A percentile compares a stretch with the other conserved stretches of the same genome.
Evolutionary conservation across 2,329 filamentous ascomycete species (phyloP).

Genomic region (Diaporthe humulicola): DNA sequence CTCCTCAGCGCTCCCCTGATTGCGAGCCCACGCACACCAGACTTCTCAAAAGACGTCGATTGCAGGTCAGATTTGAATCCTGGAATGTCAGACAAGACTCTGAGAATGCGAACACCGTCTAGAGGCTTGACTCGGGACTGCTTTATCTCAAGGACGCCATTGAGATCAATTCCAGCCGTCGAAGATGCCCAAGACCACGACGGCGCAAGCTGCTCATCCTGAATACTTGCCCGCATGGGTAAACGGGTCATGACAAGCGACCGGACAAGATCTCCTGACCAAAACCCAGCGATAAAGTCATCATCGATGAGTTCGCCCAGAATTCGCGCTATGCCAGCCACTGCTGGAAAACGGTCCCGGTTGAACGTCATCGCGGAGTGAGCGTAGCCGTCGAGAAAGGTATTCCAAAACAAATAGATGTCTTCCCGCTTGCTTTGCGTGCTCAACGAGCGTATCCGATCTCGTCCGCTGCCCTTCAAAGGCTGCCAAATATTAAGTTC

Average conservation of each 20-base stretch:
- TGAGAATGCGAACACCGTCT: not conserved
- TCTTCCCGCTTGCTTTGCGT: not conserved
- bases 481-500: not conserved
- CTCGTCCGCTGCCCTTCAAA: no score
- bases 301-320: not conserved
- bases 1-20: not conserved
- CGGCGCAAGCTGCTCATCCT: not conserved
- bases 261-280: not conserved
- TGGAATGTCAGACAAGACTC: not conserved
- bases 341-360: not conserved
- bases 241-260: not conserved
- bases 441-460: not conserved
- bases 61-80: constrained; percentile 7
- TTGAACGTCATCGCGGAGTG: not conserved
- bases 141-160: rapidly evolving
- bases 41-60: not conserved
- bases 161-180: not conserved
- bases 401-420: not conserved
- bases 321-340: not conserved
- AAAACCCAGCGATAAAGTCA: not conserved
- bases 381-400: not conserved
- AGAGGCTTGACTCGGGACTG: not conserved
- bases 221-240: not conserved
- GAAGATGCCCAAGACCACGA: constrained; percentile 6
- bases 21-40: not conserved